These are phyloP conservation scores for Eucalyptus fibrosa DNA, from an alignment of 345 rosid species.

Conservation along the genomic window DNA sequence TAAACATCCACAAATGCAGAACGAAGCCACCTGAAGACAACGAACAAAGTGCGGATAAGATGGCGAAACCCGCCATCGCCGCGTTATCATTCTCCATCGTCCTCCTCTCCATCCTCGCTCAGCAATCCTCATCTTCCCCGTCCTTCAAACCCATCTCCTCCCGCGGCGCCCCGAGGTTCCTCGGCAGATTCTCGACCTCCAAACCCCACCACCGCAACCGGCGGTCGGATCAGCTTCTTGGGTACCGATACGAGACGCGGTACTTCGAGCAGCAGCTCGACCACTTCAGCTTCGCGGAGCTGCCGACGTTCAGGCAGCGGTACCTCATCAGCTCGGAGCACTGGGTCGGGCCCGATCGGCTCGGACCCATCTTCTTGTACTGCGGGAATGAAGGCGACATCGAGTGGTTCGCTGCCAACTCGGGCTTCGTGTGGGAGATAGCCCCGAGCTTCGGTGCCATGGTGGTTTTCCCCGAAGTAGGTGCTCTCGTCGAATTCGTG, in stretches of 20 bases:
- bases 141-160: background rate
- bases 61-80: slow-evolving; percentile 8
- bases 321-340: slow-evolving; percentile 57
- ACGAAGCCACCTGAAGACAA: background rate
- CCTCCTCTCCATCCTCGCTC: slow-evolving; percentile 3
- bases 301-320: slow-evolving; percentile 46
- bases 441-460: slow-evolving; percentile 75
- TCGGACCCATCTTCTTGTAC: slow-evolving; percentile 73
- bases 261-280: slow-evolving; percentile 56
- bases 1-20: background rate
- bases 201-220: background rate
- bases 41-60: background rate
- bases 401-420: slow-evolving; percentile 72
- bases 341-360: slow-evolving; percentile 45
- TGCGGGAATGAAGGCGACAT: slow-evolving; percentile 88
- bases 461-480: slow-evolving; percentile 72
- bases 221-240: background rate
- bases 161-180: slow-evolving; percentile 24
- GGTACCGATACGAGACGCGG: slow-evolving; percentile 39
- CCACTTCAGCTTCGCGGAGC: slow-evolving; percentile 70
- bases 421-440: slow-evolving; percentile 75
- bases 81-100: background rate
- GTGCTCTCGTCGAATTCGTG: background rate
- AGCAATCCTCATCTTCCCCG: background rate
- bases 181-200: slow-evolving; percentile 1